Base-by-base conservation (phyloP, 768 basidiomycete genomes). In the Tulasnella sp. region DNA sequence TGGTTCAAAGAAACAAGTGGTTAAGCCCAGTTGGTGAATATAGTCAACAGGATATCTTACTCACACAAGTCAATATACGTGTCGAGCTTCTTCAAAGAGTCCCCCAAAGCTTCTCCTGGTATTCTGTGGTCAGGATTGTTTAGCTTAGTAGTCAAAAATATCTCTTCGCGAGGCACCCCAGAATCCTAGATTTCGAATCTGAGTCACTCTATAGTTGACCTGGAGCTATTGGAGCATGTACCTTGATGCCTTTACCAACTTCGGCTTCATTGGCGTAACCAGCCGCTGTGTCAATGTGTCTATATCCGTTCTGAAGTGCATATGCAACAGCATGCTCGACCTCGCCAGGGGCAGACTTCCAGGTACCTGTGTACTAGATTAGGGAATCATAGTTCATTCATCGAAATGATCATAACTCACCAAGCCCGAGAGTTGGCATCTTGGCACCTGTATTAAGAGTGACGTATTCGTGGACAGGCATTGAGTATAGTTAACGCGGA, bases 361-460 rank as follows among this genome's bases (percentile, higher is more conserved):
- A 2, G 6, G 32, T 7, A 12, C 42, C 34, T n/a, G 34, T 10
- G 34, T 40, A 20, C 39, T 40, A n/a, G 5, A n/a, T 40, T 25
- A 40, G 39, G 6, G 6, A 40, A 5, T 20, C 19, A 40, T 35
- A 12, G 34, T 35, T 35, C 12, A 35, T 15, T 47, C 45, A 47
- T 28, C 45, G 16, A 4, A 25, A 32, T 15, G 29, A 1, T 19
- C 45, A 40, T 25, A 5, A 40, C 39, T 40, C 87, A 4, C 87
- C 88, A 32, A 88, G 71, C 34, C 88, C 88, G 58, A 89, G 77
- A 64, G 81, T 78, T 29, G 83, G 85, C 57, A 90, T 69, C 45
- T 64, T 57, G 34, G 69, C 67, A 2, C 79, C 78, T 48, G 66
- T 70, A 58, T 66, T 65, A 55, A 78, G 68, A 13, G 64, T 58